Percentiles rank a stretch among this genome's conserved stretches.
Conservation (phyloP, 345 rosid genomes). For the Eucalyptus dawsonii region DNA sequence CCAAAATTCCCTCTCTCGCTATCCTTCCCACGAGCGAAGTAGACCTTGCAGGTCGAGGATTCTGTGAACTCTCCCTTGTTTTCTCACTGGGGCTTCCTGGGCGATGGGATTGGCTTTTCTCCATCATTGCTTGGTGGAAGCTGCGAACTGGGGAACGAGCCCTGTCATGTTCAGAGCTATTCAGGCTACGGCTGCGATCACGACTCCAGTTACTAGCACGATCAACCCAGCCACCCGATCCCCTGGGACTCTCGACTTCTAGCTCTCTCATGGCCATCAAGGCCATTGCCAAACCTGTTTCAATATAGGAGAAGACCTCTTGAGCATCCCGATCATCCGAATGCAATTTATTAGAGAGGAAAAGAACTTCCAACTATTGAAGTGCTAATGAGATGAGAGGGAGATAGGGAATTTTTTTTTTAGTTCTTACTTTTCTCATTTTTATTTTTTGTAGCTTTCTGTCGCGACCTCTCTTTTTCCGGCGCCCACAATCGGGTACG, state of each 20-base stretch:
- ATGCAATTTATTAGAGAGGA: not conserved
- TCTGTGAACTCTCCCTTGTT: not conserved
- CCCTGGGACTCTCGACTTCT: constrained; percentile 12
- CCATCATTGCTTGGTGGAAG: constrained; percentile 68
- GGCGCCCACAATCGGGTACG: too few species aligned
- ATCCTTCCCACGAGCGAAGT: not conserved
- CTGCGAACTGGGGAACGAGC: constrained; percentile 35
- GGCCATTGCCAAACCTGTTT: not conserved
- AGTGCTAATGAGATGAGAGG: not conserved
- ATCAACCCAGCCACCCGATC: constrained; percentile 20
- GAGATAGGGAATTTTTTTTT: not conserved
- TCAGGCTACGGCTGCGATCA: constrained; percentile 41
- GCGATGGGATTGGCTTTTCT: constrained; percentile 6
- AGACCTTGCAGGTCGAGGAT: not conserved
- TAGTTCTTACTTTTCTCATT: not conserved
- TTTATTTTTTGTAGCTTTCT: not conserved
- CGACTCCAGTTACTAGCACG: constrained; percentile 2
- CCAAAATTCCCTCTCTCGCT: not conserved
- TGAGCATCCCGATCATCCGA: not conserved
- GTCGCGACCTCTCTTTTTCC: too few species aligned
- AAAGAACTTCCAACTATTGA: too few species aligned
- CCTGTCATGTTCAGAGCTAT: constrained; percentile 20
- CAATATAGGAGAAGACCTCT: not conserved
- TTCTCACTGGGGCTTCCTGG: not conserved
- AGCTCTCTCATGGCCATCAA: constrained; percentile 5